These are phyloP conservation scores for Yarrowia divulgata DNA, from an alignment of 805 yeast genomes.

Conservation along the genomic window DNA sequence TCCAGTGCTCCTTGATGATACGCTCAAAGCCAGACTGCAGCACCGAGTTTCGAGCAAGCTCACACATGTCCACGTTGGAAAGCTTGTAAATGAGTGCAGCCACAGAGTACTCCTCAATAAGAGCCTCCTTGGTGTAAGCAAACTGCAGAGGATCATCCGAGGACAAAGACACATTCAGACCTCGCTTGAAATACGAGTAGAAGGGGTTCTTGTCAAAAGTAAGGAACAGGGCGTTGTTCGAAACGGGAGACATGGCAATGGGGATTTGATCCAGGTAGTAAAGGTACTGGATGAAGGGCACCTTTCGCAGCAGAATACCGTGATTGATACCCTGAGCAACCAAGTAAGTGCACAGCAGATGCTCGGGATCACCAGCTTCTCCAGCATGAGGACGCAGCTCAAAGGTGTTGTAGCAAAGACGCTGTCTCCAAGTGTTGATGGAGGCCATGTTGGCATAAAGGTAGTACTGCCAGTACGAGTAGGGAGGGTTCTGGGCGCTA, in stretches of 20 bases:
- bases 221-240: slow-evolving; percentile 93
- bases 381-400: slow-evolving; percentile 98
- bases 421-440: slow-evolving; percentile 80
- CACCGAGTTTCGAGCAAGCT: slow-evolving; percentile 91
- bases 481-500: slow-evolving; percentile 86
- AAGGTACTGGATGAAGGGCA: slow-evolving; percentile 93
- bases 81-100: slow-evolving; percentile 97
- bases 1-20: slow-evolving; percentile 87
- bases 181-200: slow-evolving; percentile 87
- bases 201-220: slow-evolving; percentile 98
- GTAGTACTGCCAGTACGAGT: slow-evolving; percentile 92
- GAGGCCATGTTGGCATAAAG: slow-evolving; percentile 85
- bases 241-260: slow-evolving; percentile 97
- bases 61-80: slow-evolving; percentile 96
- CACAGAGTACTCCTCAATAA: slow-evolving; percentile 96
- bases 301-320: slow-evolving; percentile 89
- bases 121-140: slow-evolving; percentile 94
- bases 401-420: slow-evolving; percentile 81
- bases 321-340: slow-evolving; percentile 93
- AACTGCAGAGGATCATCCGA: slow-evolving; percentile 98
- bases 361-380: slow-evolving; percentile 99
- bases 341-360: slow-evolving; percentile 85
- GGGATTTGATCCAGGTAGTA: slow-evolving; percentile 95
- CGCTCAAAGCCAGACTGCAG: slow-evolving; percentile 93
- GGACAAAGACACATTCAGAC: slow-evolving; percentile 90